These are phyloP conservation scores for Penicillium roqueforti DNA, from an alignment of 495 filamentous ascomycete species.

Conservation along the genomic window DNA sequence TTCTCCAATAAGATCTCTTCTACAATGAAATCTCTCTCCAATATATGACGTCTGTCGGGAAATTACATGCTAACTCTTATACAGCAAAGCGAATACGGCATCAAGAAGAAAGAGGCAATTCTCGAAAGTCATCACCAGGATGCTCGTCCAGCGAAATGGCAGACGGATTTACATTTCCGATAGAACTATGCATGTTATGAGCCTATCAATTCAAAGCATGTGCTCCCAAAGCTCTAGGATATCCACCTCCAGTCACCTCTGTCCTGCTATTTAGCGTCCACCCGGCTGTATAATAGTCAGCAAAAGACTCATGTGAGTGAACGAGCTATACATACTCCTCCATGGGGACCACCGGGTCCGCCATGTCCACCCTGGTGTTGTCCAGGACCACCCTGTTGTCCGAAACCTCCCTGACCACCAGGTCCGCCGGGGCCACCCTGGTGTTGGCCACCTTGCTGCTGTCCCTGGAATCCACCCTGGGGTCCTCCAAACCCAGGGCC, in stretches of 20 bases:
- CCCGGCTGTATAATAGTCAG: neutral
- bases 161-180: neutral
- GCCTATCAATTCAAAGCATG: neutral
- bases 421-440: neutral
- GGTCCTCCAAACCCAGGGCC: neutral
- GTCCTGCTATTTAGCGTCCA: neutral
- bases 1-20: too few relatives aligned
- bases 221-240: too few relatives aligned
- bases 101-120: neutral
- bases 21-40: too few relatives aligned
- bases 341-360: neutral
- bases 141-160: neutral
- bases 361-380: neutral
- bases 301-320: neutral
- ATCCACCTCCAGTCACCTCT: neutral
- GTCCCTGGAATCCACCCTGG: neutral
- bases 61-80: neutral
- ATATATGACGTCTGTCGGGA: too few relatives aligned
- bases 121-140: neutral
- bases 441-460: neutral
- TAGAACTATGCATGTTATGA: constrained; percentile 6
- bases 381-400: too few relatives aligned
- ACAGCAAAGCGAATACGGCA: neutral
- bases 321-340: neutral
- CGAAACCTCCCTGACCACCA: too few relatives aligned